phyloP scores from a whole-genome alignment of 192 early-diverging fungal species.

The Chytriomyces hyalinus region DNA sequence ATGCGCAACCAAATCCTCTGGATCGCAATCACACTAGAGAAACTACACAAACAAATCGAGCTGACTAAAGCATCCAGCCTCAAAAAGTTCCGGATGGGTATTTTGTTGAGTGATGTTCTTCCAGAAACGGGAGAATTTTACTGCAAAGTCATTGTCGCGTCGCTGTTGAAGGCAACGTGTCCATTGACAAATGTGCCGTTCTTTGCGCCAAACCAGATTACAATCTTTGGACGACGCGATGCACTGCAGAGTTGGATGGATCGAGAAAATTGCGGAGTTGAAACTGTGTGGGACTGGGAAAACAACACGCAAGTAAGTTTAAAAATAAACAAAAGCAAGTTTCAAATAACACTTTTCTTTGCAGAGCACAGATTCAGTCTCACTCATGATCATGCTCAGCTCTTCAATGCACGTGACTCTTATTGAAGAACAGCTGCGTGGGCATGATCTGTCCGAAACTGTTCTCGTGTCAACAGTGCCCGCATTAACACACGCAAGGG shows the following conservation, averaged over 20 bases:
- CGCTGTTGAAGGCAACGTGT: slow-evolving; percentile 3
- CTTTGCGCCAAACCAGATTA: slow-evolving; percentile 9
- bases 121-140: slow-evolving; percentile 29
- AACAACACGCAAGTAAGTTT: slow-evolving; percentile 5
- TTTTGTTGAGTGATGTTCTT: slow-evolving; percentile 22
- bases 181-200: not conserved
- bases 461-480: slow-evolving; percentile 20
- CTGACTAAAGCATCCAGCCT: not conserved
- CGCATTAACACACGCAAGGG: not conserved
- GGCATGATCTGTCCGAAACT: slow-evolving; percentile 18
- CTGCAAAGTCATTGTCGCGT: slow-evolving; percentile 10
- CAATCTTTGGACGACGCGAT: slow-evolving; percentile 22
- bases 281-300: slow-evolving; percentile 27
- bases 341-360: no score
- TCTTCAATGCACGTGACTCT: slow-evolving; percentile 31
- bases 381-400: slow-evolving; percentile 2
- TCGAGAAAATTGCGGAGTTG: not conserved
- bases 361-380: not conserved
- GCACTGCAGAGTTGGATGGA: slow-evolving; percentile 4
- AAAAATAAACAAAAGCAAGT: no score
- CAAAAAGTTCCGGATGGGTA: not conserved
- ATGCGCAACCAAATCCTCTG: slow-evolving; percentile 31
- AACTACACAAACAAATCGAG: not conserved
- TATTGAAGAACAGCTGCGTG: slow-evolving; percentile 29
- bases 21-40: not conserved